Base-by-base conservation (phyloP, 2,329 filamentous ascomycete species). In the Sphaceloma murrayae region DNA sequence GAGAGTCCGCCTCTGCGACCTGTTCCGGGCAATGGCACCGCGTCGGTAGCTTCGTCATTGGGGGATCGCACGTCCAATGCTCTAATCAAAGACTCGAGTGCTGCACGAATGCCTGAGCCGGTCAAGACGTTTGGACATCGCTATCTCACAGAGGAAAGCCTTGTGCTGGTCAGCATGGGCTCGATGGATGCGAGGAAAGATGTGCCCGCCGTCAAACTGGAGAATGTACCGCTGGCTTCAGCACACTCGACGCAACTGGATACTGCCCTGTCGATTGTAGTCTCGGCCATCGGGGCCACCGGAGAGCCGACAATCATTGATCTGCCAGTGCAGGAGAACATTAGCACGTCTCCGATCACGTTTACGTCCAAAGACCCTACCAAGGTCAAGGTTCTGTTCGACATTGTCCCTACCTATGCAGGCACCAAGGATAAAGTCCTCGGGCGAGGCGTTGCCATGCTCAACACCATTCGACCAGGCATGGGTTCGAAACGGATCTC, bases 51-150 rank as follows among this genome's bases (percentile, higher is more conserved):
- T 5, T 76, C 76, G 0, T 86, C 82, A 0, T 72, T 72, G 3
- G 67, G 67, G 32, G 67, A 70, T 43, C 60, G 67, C 30, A 61
- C 63, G 21, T 63, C 60, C 8, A 61, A 62, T 36, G 54, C 50
- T 27, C 48, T 64, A 45, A 56, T 61, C 6, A 63, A 66, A 46
- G 63, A 68, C 39, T 51, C 50, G n/a, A 56, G 53, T 49, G 46
- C 33, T 30, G 50, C 51, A 61, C 55, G 49, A 51, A 65, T 72
- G 5, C 68, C 79, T 2, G 86, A 95, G 51, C 82, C 88, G 4
- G 76, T 96, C 52, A 96, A 96, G 64, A 85, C 86, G 1, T 98
- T 96, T 62, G 91, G 91, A 46, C 91, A 98, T 68, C 79, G 89
- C 44, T 98, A 96, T 63, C 73, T 98, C 40, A 93, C 79, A 13